Conservation (phyloP, 2,329 filamentous ascomycete genomes). For the Mollisia scopiformis region DNA sequence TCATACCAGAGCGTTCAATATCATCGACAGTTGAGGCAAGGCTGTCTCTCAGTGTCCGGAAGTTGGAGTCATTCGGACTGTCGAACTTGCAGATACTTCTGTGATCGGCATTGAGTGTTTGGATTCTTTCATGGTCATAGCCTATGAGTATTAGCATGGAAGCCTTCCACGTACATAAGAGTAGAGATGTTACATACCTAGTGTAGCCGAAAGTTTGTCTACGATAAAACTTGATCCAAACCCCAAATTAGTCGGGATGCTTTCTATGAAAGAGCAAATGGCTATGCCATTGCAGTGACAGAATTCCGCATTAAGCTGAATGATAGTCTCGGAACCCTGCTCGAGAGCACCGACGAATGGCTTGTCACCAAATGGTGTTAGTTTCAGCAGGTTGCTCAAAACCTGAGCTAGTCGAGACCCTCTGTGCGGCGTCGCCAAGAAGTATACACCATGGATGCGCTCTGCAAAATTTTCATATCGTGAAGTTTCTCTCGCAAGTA, state of each 20-base stretch:
- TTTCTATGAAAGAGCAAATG: neutral
- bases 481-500: neutral
- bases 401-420: neutral
- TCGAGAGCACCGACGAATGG: neutral
- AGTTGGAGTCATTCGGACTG: neutral
- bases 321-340: neutral
- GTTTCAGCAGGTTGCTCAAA: neutral
- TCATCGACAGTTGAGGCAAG: neutral
- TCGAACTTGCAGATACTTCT: neutral
- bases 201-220: neutral
- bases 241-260: neutral
- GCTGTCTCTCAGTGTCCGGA: neutral
- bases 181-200: neutral
- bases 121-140: neutral
- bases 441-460: neutral
- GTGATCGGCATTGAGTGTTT: neutral
- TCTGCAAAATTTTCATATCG: neutral
- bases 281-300: neutral
- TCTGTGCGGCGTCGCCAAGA: neutral
- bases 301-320: neutral
- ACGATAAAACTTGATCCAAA: neutral
- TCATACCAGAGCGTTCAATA: neutral
- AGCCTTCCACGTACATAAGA: neutral
- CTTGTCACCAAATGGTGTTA: too few relatives aligned
- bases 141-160: neutral